Conservation (phyloP, 495 filamentous ascomycete genomes). For the Schizothecium vesticola region DNA sequence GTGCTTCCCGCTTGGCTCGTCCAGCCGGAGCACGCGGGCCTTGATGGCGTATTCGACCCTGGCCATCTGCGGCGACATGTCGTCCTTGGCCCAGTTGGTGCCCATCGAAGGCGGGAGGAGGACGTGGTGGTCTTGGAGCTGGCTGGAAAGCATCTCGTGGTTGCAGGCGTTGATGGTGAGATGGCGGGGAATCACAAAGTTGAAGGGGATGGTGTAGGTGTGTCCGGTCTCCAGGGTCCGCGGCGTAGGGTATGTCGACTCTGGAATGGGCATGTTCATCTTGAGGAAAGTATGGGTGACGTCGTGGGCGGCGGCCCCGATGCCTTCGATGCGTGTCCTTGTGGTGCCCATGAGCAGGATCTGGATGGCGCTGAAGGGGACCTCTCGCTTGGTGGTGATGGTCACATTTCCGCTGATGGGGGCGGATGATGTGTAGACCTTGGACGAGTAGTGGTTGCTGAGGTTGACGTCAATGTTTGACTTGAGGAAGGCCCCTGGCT, state of each 20-base stretch:
- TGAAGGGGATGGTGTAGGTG: conserved; percentile 73
- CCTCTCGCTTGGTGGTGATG: conserved; percentile 55
- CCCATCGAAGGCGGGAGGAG: conserved; percentile 78
- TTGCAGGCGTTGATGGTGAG: conserved; percentile 54
- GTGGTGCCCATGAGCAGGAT: conserved; percentile 72
- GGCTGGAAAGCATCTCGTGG: conserved; percentile 42
- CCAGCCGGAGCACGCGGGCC: conserved; percentile 45
- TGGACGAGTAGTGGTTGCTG: conserved; percentile 41
- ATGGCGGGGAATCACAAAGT: conserved; percentile 76
- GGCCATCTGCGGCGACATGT: conserved; percentile 78
- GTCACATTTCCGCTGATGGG: conserved; percentile 46
- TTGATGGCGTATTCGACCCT: conserved; percentile 69
- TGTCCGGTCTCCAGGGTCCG: conserved; percentile 61
- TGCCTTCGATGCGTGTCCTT: conserved; percentile 38
- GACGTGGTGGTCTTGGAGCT: conserved; percentile 67
- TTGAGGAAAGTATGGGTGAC: conserved; percentile 65
- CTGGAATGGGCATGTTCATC: conserved; percentile 71
- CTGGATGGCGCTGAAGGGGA: conserved; percentile 71
- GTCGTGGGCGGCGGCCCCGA: conserved; percentile 38
- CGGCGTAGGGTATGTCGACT: conserved; percentile 62
- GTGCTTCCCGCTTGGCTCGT: conserved; percentile 16
- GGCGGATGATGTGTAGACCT: conserved; percentile 47
- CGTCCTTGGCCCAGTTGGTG: conserved; percentile 60
- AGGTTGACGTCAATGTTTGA: conserved; percentile 40
- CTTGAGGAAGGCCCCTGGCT: conserved; percentile 20